phyloP scores from a whole-genome alignment of 441 rosid species.

The Melastoma candidum region DNA sequence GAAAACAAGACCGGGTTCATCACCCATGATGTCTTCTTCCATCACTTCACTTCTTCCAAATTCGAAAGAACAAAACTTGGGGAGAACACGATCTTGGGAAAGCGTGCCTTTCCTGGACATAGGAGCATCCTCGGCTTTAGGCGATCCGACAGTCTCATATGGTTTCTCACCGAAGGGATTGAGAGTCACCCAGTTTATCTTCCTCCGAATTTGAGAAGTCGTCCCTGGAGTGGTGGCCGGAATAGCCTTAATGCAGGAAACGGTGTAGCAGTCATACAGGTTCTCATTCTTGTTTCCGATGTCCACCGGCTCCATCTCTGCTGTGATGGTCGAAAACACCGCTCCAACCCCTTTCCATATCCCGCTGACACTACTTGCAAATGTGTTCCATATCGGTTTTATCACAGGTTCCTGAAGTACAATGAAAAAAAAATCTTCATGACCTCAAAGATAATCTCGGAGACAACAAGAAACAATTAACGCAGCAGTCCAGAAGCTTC shows the following conservation, averaged over 20 bases:
- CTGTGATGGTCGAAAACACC: slow-evolving; percentile 73
- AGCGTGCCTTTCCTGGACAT: slow-evolving; percentile 10
- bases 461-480: too few relatives aligned
- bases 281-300: slow-evolving; percentile 56
- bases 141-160: slow-evolving; percentile 22
- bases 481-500: too few relatives aligned
- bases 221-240: slow-evolving; percentile 25
- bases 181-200: slow-evolving; percentile 77
- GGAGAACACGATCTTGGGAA: slow-evolving; percentile 24
- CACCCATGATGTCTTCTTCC: slow-evolving; percentile 84
- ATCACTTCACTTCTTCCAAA: slow-evolving; percentile 57
- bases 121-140: slow-evolving; percentile 16
- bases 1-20: slow-evolving; percentile 70
- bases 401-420: slow-evolving; percentile 72
- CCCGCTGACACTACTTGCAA: slow-evolving; percentile 87
- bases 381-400: slow-evolving; percentile 72
- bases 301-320: slow-evolving; percentile 86
- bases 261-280: slow-evolving; percentile 70
- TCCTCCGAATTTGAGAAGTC: slow-evolving; percentile 55
- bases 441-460: too few relatives aligned
- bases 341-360: slow-evolving; percentile 97
- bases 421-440: not conserved
- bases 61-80: slow-evolving; percentile 56
- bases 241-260: slow-evolving; percentile 44
- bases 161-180: slow-evolving; percentile 69